phyloP scores from a whole-genome alignment of 1,284 basidiomycete genomes.

The Pholiota adiposa region DNA sequence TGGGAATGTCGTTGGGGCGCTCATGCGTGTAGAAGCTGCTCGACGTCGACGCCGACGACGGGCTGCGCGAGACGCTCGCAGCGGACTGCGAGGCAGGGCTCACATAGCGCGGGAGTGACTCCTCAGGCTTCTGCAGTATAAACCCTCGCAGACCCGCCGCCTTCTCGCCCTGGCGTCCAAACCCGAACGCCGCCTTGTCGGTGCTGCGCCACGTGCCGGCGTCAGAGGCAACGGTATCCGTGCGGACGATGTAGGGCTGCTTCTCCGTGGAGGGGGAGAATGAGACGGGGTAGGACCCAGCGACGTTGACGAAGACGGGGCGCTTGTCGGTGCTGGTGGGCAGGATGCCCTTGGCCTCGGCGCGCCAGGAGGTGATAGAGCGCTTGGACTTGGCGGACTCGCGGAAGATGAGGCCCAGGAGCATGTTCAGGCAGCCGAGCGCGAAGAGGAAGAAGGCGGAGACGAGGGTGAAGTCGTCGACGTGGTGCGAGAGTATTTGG shows the following conservation, averaged over 20 bases:
- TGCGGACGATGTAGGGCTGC: conserved; percentile 22
- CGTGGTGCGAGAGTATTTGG: conserved; percentile 81
- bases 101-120: conserved; percentile 61
- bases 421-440: conserved; percentile 81
- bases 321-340: conserved; percentile 51
- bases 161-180: conserved; percentile 79
- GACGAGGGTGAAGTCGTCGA: conserved; percentile 80
- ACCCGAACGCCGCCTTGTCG: conserved; percentile 64
- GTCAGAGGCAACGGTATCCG: conserved; percentile 26
- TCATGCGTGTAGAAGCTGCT: conserved; percentile 24
- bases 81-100: conserved; percentile 17
- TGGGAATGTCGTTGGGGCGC: conserved; percentile 5
- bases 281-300: conserved; percentile 41
- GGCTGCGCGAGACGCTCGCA: conserved; percentile 14
- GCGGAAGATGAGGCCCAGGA: conserved; percentile 78
- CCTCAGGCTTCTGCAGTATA: conserved; percentile 56
- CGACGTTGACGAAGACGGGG: conserved; percentile 47
- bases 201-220: conserved; percentile 30
- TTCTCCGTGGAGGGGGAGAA: conserved; percentile 34
- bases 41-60: conserved; percentile 16
- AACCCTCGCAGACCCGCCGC: conserved; percentile 66
- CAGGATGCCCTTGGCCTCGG: conserved; percentile 59
- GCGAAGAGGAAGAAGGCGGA: conserved; percentile 87
- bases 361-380: conserved; percentile 66
- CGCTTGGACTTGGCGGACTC: conserved; percentile 64